Evolutionary conservation across 805 yeast genomes (phyloP), one percentile per base, ranked within the genome.

Genomic region (Priceomyces medius): DNA sequence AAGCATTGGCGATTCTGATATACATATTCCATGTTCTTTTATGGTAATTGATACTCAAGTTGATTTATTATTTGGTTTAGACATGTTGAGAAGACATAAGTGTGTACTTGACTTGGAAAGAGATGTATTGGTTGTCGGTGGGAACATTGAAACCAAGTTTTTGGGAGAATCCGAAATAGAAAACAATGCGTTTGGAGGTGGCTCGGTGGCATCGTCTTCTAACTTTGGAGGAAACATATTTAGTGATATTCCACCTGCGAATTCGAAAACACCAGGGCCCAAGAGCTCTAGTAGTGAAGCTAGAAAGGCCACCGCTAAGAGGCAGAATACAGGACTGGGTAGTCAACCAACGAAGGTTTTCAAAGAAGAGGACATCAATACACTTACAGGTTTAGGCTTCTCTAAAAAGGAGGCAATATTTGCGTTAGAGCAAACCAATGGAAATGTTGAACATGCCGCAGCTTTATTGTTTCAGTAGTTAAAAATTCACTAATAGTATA

Each of bases 391-490:
- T 12, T 66, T 91, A 45, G 98, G 98, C 0, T 88, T 89, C 52
- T 61, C 83, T 3, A 71, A 80, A 49, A 58, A 63, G 2, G 82
- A 85, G 48, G 93, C 83, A 0, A 61, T 81, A 2, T 53, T 61
- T 2, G 96, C 97, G 0, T 65, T 91, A 38, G 65, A 70, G 20
- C 74, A 70, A 44, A 77, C 95, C 1, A 71, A 74, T 20, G 96
- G 96, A 7, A 85, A 90, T 55, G 78, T 85, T 0, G 97, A 91
- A 40, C 49, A 81, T 46, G 98, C 98, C 0, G 97, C 97, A 1
- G 80, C 95, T 1, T 53, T 85, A 36, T 66, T 89, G 36, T 88
- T 88, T 39, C 65, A 54, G 42, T 63, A 54, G 40, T 33, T 10
- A n/a, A 16, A 26, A 18, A 5, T 9, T 6, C 26, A 28, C 14